Evolutionary conservation across 495 filamentous ascomycete genomes (phyloP), one percentile per base, ranked within the genome.

Genomic region (Penicillium lividum): DNA sequence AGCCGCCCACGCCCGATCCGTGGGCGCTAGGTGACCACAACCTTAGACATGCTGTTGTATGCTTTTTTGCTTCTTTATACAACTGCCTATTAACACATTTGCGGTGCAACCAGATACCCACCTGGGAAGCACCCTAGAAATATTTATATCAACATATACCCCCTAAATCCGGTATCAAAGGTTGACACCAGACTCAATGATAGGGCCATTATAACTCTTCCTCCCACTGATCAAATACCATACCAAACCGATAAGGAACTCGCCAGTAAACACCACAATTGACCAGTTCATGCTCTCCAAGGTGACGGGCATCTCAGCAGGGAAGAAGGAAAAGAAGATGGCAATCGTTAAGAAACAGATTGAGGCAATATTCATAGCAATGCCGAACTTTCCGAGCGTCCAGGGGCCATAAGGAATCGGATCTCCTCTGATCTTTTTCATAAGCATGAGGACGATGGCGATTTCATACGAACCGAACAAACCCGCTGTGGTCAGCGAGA

Each of bases 381-480:
- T 47, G 5, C 62, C 62, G n/a, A 43, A 45, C 3, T 28, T 50
- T 8, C 60, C 59, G 0, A 66, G 53, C 15, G 27, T 51, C 56
- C 55, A 66, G 15, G 59, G 56, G 9, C 63, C 59, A 33, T 62
- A 58, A 9, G n/a, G 13, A n/a, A 66, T 7, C 30, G 18, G 7
- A 3, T 44, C 34, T 28, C 33, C 16, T 28, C 69, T 66, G 7
- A 65, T 49, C 13, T 61, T 59, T 13, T 75, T 70, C 13, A 65
- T 68, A 27, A 68, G 64, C 11, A 68, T 53, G 40, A 72, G 65
- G 34, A 58, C 56, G 40, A 77, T 73, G 22, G 68, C 71, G 25
- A 79, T 57, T n/a, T 76, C 58, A 33, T 80, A 80, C n/a, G 79
- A 72, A 7, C 64, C 49, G 7, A 77, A 65, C 15, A 81, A 60